phyloP scores from a whole-genome alignment of 768 basidiomycete genomes.

The Russula emetica region DNA sequence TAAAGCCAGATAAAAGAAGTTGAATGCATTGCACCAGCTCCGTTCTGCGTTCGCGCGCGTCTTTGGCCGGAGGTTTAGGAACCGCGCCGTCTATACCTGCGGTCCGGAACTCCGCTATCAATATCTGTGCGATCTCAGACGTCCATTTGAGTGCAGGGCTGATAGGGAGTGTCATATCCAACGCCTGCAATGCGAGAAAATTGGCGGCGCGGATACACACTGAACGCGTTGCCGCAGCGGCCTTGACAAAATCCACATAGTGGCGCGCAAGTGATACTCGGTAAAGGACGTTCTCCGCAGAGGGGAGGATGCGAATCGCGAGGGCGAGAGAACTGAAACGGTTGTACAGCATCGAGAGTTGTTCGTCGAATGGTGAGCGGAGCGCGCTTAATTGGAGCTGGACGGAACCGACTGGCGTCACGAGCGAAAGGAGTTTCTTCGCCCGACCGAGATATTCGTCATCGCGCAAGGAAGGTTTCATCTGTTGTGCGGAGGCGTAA shows the following conservation, averaged over 20 bases:
- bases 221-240: constrained; percentile 58
- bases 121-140: constrained; percentile 48
- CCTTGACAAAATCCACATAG: constrained; percentile 64
- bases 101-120: constrained; percentile 53
- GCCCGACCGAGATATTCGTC: constrained; percentile 39
- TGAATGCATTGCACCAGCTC: constrained; percentile 24
- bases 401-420: constrained; percentile 66
- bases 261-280: constrained; percentile 61
- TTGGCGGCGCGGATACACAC: constrained; percentile 73
- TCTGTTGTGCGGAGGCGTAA: constrained; percentile 51
- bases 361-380: constrained; percentile 46
- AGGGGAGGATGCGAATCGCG: constrained; percentile 63
- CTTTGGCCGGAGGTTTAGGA: neutral
- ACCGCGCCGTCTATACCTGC: neutral
- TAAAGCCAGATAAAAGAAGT: constrained; percentile 22
- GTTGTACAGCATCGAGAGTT: constrained; percentile 77
- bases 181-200: constrained; percentile 60
- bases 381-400: constrained; percentile 61
- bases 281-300: constrained; percentile 41
- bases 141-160: constrained; percentile 60
- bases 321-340: constrained; percentile 70
- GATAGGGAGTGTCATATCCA: constrained; percentile 49
- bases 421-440: constrained; percentile 67
- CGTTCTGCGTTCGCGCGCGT: constrained; percentile 21
- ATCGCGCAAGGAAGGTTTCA: constrained; percentile 33